Conservation (phyloP, 2,329 filamentous ascomycete species). For the Fusarium xylarioides region DNA sequence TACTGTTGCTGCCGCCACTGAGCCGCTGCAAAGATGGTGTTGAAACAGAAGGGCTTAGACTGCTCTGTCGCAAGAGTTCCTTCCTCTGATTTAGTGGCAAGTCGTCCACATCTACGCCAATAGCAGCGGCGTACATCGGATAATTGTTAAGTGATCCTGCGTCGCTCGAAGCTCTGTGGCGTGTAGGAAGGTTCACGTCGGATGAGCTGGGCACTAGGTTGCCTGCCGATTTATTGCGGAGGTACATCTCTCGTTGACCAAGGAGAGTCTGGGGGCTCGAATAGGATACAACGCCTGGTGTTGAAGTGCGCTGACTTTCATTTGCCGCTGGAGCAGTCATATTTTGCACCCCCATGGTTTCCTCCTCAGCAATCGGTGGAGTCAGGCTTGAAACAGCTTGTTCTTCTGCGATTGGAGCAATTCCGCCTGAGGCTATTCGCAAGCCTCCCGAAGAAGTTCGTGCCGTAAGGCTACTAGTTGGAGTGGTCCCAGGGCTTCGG, state of each 20-base stretch:
- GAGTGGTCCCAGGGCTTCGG: constrained; percentile 36
- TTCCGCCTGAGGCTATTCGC: constrained; percentile 42
- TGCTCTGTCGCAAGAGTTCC: constrained; percentile 66
- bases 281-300: constrained; percentile 60
- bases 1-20: constrained; percentile 42
- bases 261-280: constrained; percentile 65
- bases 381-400: constrained; percentile 25
- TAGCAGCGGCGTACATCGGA: constrained; percentile 42
- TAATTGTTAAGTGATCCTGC: constrained; percentile 53
- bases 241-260: constrained; percentile 63
- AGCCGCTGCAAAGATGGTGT: constrained; percentile 35
- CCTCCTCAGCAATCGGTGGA: constrained; percentile 29
- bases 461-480: constrained; percentile 26
- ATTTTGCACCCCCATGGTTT: constrained; percentile 7
- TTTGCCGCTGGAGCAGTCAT: constrained; percentile 34
- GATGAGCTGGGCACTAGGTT: constrained; percentile 45
- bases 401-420: constrained; percentile 59
- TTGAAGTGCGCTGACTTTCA: constrained; percentile 44
- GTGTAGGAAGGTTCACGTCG: constrained; percentile 42
- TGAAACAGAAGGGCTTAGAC: constrained; percentile 48
- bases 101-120: constrained; percentile 66
- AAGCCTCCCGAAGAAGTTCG: constrained; percentile 36
- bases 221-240: constrained; percentile 62
- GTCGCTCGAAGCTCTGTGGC: constrained; percentile 51
- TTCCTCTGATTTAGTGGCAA: constrained; percentile 76